Evolutionary conservation across 176 grass and related monocot genomes (phyloP).

Genomic region (Cenchrus purpureus): DNA sequence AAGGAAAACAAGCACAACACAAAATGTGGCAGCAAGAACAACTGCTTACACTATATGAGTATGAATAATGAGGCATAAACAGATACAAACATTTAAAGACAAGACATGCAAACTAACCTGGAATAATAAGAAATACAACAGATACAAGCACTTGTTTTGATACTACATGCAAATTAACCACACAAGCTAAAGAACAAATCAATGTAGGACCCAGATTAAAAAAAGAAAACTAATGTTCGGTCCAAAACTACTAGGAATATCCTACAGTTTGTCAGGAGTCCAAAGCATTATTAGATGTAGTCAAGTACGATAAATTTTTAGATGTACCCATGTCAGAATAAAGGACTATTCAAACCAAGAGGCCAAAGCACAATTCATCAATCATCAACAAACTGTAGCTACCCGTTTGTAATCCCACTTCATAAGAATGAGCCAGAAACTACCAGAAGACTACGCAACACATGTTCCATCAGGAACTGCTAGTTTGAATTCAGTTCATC

Average conservation of each 20-base stretch:
- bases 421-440: not conserved
- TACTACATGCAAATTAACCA: not conserved
- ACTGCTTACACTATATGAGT: not conserved
- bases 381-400: not conserved
- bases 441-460: not conserved
- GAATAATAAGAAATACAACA: not conserved
- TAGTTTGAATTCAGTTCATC: not conserved
- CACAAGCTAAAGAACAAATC: not conserved
- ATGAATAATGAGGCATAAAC: not conserved
- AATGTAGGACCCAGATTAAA: not conserved
- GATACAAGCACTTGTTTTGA: too few relatives aligned
- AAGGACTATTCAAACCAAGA: not conserved
- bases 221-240: not conserved
- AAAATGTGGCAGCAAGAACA: not conserved
- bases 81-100: not conserved
- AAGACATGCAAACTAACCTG: not conserved
- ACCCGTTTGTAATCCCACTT: not conserved
- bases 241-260: not conserved
- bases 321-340: not conserved
- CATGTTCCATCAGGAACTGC: not conserved
- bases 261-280: too few relatives aligned
- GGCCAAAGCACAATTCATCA: not conserved
- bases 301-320: not conserved
- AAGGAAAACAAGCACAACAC: not conserved
- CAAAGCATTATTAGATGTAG: not conserved